phyloP scores from a whole-genome alignment of 2,329 filamentous ascomycete species.

The Fusarium papillatum region DNA sequence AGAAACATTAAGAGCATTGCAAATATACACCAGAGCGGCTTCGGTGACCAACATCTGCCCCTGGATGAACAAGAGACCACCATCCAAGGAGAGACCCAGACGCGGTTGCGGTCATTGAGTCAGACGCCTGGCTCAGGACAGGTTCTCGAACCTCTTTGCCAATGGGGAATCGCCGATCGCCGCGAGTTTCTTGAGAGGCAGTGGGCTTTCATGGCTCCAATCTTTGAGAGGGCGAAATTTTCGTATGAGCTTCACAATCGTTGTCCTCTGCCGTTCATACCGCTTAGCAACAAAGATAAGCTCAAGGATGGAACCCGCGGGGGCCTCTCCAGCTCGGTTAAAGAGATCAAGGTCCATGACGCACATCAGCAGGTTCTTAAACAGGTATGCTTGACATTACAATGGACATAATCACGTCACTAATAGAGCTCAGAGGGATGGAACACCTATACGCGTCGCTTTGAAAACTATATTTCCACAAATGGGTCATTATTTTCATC shows the following conservation, averaged over 20 bases:
- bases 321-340: neutral
- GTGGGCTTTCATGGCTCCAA: neutral
- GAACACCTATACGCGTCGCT: neutral
- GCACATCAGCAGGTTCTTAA: neutral
- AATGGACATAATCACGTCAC: too few species aligned
- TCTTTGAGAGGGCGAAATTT: neutral
- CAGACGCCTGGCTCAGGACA: rapidly evolving
- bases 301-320: rapidly evolving
- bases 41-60: neutral
- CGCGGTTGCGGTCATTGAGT: too few species aligned
- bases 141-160: neutral
- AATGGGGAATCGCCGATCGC: rapidly evolving
- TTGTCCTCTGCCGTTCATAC: neutral
- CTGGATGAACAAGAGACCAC: neutral
- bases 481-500: neutral
- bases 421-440: neutral
- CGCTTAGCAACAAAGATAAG: rapidly evolving
- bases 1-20: too few species aligned
- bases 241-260: neutral
- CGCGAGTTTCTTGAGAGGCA: neutral
- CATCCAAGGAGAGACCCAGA: too few species aligned
- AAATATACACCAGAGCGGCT: neutral
- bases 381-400: neutral
- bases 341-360: neutral
- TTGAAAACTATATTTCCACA: neutral